Percentiles rank a stretch among this genome's conserved stretches.
These are phyloP conservation scores for Geotrichum bryndzae DNA, from an alignment of 1,139 yeast species.

Conservation along the genomic window DNA sequence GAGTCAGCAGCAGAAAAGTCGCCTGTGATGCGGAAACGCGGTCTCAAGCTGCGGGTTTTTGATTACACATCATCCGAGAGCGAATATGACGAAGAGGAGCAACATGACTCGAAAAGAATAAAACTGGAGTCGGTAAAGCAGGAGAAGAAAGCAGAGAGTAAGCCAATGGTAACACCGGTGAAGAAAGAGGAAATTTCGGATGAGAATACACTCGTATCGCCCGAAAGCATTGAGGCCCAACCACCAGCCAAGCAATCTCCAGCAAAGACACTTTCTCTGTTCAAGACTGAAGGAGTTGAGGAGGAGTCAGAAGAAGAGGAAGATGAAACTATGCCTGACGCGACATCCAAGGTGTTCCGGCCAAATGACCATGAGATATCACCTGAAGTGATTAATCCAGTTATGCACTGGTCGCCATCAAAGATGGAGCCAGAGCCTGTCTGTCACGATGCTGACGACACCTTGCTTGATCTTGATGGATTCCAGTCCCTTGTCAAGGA, in stretches of 20 bases:
- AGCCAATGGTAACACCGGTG: neutral
- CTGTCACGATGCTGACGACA: slow-evolving; percentile 40
- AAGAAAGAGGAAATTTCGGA: neutral
- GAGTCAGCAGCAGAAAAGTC: neutral
- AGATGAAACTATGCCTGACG: slow-evolving; percentile 14
- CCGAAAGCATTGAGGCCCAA: neutral
- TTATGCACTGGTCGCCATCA: slow-evolving; percentile 22
- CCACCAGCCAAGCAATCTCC: neutral
- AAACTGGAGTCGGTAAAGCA: neutral
- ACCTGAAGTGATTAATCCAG: slow-evolving; percentile 1
- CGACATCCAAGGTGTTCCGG: slow-evolving; percentile 3
- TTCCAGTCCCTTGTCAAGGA: slow-evolving; percentile 59
- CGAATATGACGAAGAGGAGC: slow-evolving; percentile 20
- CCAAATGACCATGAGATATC: slow-evolving; percentile 10
- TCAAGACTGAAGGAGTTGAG: slow-evolving; percentile 2
- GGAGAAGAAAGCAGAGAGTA: neutral
- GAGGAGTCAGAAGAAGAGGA: slow-evolving; percentile 16
- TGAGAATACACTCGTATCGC: neutral
- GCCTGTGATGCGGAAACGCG: neutral
- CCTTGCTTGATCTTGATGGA: slow-evolving; percentile 44
- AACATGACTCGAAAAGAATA: neutral
- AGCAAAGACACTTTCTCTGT: neutral
- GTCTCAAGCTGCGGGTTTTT: slow-evolving; percentile 10
- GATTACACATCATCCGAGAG: slow-evolving; percentile 28
- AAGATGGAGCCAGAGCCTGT: slow-evolving; percentile 44